These are phyloP conservation scores for Exophiala xenobiotica DNA, from an alignment of 2,329 filamentous ascomycete species.

Conservation along the genomic window DNA sequence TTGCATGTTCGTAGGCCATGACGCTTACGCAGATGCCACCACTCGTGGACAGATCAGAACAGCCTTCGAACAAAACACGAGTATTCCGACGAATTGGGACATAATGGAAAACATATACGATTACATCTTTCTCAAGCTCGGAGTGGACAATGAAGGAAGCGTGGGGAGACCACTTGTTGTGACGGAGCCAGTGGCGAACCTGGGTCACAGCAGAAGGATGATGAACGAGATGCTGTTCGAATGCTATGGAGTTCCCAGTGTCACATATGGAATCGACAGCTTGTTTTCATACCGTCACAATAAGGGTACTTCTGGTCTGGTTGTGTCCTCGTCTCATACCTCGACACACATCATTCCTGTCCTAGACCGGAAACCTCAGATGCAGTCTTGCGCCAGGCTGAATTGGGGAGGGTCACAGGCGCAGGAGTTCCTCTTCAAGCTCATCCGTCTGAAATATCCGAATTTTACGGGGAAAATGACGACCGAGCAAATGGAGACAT, in stretches of 20 bases:
- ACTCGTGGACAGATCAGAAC: slow-evolving; percentile 86
- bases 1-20: slow-evolving; percentile 86
- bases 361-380: slow-evolving; percentile 77
- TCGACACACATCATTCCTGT: slow-evolving; percentile 95
- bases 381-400: slow-evolving; percentile 80
- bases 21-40: slow-evolving; percentile 93
- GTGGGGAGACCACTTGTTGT: slow-evolving; percentile 88
- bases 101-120: slow-evolving; percentile 93
- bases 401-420: slow-evolving; percentile 94
- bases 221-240: slow-evolving; percentile 99
- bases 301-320: slow-evolving; percentile 78
- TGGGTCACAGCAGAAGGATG: slow-evolving; percentile 83
- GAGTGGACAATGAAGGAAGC: slow-evolving; percentile 70
- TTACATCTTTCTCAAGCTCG: slow-evolving; percentile 91
- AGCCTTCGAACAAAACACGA: slow-evolving; percentile 85
- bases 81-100: slow-evolving; percentile 96
- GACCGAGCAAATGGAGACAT: slow-evolving; percentile 79
- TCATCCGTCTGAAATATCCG: slow-evolving; percentile 83
- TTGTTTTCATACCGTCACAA: slow-evolving; percentile 96
- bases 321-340: slow-evolving; percentile 88
- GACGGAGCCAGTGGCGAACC: slow-evolving; percentile 91
- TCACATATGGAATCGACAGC: slow-evolving; percentile 93
- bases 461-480: slow-evolving; percentile 83
- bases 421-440: slow-evolving; percentile 85
- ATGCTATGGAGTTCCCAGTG: slow-evolving; percentile 84